Evolutionary conservation across 1,284 basidiomycete genomes (phyloP).

Genomic region (Ganoderma meredithae): DNA sequence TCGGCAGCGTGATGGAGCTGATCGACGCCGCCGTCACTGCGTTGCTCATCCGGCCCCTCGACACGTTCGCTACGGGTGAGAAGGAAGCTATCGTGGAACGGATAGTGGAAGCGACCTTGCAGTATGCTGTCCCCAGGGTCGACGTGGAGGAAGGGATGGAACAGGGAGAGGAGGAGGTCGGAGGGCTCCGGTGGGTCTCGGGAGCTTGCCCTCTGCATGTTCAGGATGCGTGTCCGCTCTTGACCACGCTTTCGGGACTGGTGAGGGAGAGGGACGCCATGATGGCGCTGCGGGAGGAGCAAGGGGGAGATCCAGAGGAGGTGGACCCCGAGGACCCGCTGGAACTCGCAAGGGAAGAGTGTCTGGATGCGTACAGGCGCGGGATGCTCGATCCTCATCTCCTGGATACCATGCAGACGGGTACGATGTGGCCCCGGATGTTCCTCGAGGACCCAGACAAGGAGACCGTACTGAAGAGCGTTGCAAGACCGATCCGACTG

Average conservation of each 20-base stretch:
- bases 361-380: constrained; percentile 67
- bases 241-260: constrained; percentile 57
- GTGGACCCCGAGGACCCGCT: constrained; percentile 38
- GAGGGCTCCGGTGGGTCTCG: constrained; percentile 49
- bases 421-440: constrained; percentile 71
- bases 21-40: constrained; percentile 70
- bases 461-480: constrained; percentile 65
- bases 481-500: constrained; percentile 67
- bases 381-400: constrained; percentile 65
- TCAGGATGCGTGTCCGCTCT: constrained; percentile 59
- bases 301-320: constrained; percentile 34
- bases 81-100: constrained; percentile 68
- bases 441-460: constrained; percentile 81
- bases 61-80: constrained; percentile 64
- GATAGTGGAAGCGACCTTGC: constrained; percentile 75
- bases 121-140: constrained; percentile 72
- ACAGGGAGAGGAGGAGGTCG: not conserved
- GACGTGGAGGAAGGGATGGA: constrained; percentile 47
- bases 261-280: constrained; percentile 1
- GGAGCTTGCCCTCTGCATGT: constrained; percentile 66
- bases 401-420: constrained; percentile 65
- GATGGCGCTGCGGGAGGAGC: not conserved
- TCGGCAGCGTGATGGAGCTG: constrained; percentile 76
- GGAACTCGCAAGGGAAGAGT: constrained; percentile 52
- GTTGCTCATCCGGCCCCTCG: constrained; percentile 58